Base-by-base conservation (phyloP, 768 basidiomycete genomes). In the Termitomyces sp. region DNA sequence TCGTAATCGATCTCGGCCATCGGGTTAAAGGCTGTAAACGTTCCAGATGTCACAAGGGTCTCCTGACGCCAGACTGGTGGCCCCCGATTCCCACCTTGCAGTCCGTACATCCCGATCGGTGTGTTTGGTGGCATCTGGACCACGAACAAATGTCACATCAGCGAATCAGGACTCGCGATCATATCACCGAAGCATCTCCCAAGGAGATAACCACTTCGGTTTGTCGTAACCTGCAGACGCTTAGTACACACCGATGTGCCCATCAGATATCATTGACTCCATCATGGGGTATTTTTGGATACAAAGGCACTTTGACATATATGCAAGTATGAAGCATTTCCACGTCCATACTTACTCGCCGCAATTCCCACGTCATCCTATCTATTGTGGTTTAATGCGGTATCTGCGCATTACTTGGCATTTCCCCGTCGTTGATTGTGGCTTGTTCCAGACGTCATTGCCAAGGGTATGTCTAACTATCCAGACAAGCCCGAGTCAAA, bases 1-100 rank as follows among this genome's bases (percentile, higher is more conserved):
- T 52, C 44, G 37, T 21, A 35, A 34, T 21, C 23, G 14, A 46
- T 54, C 43, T 46, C 48, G 53, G 50, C 14, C 49, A 50, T 59
- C 54, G 49, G 58, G 42, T 40, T 41, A 17, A 41, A 27, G 37
- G 21, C 27, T 40, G 19, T 34, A 39, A 25, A 37, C 45, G 58
- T 59, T 46, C 49, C 53, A 59, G 48, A 51, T 59, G 58, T 55
- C 54, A 59, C 28, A 54, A 47, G n/a, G 47, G 46, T 19, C 30
- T 35, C 45, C 46, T 46, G 57, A 43, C 52, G 14, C 27, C 25
- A 30, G n/a, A 44, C n/a, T 47, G 16, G 12, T 39, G 12, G n/a
- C n/a, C 37, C 25, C 10, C 5, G 17, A 17, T 25, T 34, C 34
- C 23, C 44, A 43, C 34, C 25, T 39, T 34, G 19, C 47, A 56